Base-by-base conservation (phyloP, 176 grass and related monocot genomes). In the Eremochloa ophiuroides region DNA sequence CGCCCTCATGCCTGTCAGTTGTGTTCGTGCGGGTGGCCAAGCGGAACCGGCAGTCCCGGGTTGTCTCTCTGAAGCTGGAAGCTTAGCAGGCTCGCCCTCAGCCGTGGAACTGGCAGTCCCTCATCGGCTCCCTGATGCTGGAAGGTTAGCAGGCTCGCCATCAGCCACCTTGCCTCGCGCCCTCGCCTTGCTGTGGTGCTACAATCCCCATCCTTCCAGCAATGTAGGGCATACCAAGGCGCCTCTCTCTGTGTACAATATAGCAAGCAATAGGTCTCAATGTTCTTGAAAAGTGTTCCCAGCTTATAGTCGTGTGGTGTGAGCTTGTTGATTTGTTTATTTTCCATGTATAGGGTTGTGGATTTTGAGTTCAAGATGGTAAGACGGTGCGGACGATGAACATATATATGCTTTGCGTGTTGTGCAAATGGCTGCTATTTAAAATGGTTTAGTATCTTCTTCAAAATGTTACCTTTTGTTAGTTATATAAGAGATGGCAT, bases 11-110 rank as follows among this genome's bases (percentile, higher is more conserved):
- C 78, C 82, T 99, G 4, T 98, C 91, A 0, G 67, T 91, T 10
- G 96, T 98, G 55, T 98, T 98, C 31, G 85, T 88, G 38, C 89
- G 82, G 75, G 63, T 89, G 8, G 93, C 96, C 68, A 98, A 93
- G 85, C 86, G 79, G 29, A 98, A 85, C 79, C 86, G 93, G 29
- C 90, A 95, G 82, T 93, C 96, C 22, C 88, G 91, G 8, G 96
- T 98, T 4, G 91, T 97, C 34, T 97, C 94, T 71, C 81, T 97
- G 85, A 97, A 94, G 89, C 89, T 94, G 1, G 94, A 97, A 87
- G 87, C 82, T 10, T 97, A 84, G 77, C 59, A 64, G 28, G 18
- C 27, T 63, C 5, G 1, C 25, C 4, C 11, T 61, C 53, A 11
- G n/a, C 22, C 9, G 73, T 74, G 76, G 34, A 98, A 86, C 72